Evolutionary conservation across 2,329 filamentous ascomycete genomes (phyloP).

Genomic region (Hypomyces perniciosus): DNA sequence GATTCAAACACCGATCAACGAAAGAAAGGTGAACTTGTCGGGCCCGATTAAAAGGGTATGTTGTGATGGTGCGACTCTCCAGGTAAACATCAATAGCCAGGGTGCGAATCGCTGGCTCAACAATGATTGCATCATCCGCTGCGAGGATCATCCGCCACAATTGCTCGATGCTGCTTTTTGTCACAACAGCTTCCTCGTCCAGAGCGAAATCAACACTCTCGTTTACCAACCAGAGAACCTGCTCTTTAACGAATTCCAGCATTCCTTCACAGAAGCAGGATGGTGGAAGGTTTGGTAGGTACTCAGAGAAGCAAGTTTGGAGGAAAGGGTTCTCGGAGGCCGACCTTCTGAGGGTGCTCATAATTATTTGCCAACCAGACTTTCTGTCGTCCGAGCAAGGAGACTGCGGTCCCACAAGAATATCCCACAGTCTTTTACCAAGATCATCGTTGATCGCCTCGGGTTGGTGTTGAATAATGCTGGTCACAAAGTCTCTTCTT

Average conservation of each 20-base stretch:
- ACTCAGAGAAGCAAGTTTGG: conserved; percentile 45
- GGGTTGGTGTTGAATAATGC: conserved; percentile 56
- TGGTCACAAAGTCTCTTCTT: conserved; percentile 51
- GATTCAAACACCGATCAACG: conserved; percentile 65
- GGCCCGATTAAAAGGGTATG: conserved; percentile 44
- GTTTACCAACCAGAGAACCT: conserved; percentile 42
- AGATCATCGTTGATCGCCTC: conserved; percentile 56
- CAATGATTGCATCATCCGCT: conserved; percentile 59
- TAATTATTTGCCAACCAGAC: conserved; percentile 63
- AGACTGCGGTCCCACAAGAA: conserved; percentile 61
- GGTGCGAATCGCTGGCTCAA: conserved; percentile 59
- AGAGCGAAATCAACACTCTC: conserved; percentile 39
- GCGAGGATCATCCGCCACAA: conserved; percentile 79
- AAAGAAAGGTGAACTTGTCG: conserved; percentile 61
- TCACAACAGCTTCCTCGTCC: conserved; percentile 45
- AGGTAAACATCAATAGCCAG: conserved; percentile 69
- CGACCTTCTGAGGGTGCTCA: conserved; percentile 36
- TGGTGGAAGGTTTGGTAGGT: conserved; percentile 52
- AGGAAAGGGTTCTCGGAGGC: conserved; percentile 51
- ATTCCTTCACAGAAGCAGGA: conserved; percentile 54
- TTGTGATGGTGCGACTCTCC: conserved; percentile 44
- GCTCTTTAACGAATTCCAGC: conserved; percentile 55
- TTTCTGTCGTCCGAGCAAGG: conserved; percentile 56
- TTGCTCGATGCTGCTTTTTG: conserved; percentile 56
- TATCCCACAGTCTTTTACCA: conserved; percentile 62